Percentiles rank a stretch among this genome's conserved stretches.
These are phyloP conservation scores for Antitrichia curtipendula DNA, from an alignment of 225 moss, liverwort and hornwort species.

Conservation along the genomic window DNA sequence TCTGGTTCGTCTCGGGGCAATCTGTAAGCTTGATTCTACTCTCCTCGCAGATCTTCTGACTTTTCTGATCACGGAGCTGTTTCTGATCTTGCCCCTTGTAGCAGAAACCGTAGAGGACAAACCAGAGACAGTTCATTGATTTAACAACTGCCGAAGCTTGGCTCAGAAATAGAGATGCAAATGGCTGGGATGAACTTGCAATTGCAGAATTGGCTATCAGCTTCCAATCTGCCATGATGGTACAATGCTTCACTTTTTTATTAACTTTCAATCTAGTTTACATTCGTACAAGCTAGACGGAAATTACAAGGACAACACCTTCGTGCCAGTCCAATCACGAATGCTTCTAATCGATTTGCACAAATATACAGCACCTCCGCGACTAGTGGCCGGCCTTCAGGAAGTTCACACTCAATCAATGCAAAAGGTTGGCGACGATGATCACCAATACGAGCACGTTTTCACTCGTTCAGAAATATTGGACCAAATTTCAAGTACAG, in stretches of 20 bases:
- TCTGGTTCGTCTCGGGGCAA: too few relatives aligned
- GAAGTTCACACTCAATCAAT: background rate
- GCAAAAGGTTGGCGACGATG: background rate
- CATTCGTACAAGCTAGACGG: constrained; percentile 8
- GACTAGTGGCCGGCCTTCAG: background rate
- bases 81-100: too few relatives aligned
- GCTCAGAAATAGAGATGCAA: too few relatives aligned
- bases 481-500: background rate
- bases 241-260: constrained; percentile 11
- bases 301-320: constrained; percentile 13
- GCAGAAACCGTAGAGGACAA: too few relatives aligned
- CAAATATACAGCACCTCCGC: constrained; percentile 9
- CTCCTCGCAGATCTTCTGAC: too few relatives aligned
- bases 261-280: constrained; percentile 7
- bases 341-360: constrained; percentile 6
- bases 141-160: too few relatives aligned
- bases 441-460: background rate
- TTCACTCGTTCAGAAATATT: background rate
- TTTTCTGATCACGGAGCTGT: too few relatives aligned
- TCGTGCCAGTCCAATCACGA: background rate
- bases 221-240: background rate
- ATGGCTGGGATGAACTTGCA: too few relatives aligned
- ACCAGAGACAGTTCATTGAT: too few relatives aligned
- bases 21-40: too few relatives aligned
- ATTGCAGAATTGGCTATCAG: background rate